Conservation (phyloP, 805 yeast genomes). For the Saturnispora silvae region DNA sequence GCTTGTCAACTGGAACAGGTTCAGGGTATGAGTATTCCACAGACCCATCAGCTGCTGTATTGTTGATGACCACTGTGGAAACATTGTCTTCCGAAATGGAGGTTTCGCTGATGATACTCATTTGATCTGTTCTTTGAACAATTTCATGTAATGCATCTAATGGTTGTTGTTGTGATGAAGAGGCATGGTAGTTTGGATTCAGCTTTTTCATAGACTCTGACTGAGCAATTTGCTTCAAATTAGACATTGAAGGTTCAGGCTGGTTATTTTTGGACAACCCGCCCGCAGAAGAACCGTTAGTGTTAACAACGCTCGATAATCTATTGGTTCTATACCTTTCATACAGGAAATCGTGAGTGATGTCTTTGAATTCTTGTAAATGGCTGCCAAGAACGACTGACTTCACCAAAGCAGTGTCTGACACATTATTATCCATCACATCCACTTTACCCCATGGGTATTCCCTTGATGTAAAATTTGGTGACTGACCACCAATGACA, state of each 20-base stretch:
- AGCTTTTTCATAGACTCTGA: slow-evolving; percentile 24
- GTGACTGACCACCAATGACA: too few species aligned
- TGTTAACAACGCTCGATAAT: slow-evolving; percentile 43
- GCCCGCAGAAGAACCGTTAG: slow-evolving; percentile 1
- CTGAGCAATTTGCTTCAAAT: slow-evolving; percentile 42
- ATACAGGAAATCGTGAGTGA: slow-evolving; percentile 54
- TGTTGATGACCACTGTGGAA: background rate
- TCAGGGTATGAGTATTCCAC: background rate
- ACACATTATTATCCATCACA: slow-evolving; percentile 39
- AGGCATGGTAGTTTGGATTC: background rate
- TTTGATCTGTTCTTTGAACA: background rate
- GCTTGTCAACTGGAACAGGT: slow-evolving; percentile 32
- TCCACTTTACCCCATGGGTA: slow-evolving; percentile 72
- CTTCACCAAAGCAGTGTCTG: slow-evolving; percentile 45
- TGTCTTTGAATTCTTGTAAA: slow-evolving; percentile 53
- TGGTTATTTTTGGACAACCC: slow-evolving; percentile 6
- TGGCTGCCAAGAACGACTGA: slow-evolving; percentile 50
- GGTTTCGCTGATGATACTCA: background rate
- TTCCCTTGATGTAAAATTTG: slow-evolving; percentile 54
- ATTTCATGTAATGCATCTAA: background rate
- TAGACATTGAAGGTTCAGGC: slow-evolving; percentile 44
- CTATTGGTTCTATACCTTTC: slow-evolving; percentile 58
- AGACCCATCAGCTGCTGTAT: background rate
- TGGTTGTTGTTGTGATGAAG: slow-evolving; percentile 3
- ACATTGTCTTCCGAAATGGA: background rate